Base-by-base conservation (phyloP, 2,329 filamentous ascomycete species). In the Penicillium janthinellum region DNA sequence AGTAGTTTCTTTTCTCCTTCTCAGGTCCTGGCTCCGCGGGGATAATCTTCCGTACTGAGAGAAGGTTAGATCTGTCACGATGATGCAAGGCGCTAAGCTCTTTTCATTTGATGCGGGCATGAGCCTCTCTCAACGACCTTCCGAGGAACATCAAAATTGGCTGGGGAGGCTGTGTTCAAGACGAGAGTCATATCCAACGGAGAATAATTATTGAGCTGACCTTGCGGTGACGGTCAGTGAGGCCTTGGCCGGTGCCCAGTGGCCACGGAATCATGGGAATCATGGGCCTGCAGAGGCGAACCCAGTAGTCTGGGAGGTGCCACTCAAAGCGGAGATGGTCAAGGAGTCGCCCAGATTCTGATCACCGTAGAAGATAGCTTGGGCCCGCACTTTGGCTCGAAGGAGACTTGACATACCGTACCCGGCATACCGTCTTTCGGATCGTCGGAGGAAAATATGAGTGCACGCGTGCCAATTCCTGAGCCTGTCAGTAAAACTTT, bases 291-390 rank as follows among this genome's bases (percentile, higher is more conserved):
- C 42, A 54, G 37, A 45, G 37, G 31, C 20, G n/a, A 59, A 52
- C 60, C 57, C 60, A 42, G 31, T 39, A 55, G 25, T 42, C 41
- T 58, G 57, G 60, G 45, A 28, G 38, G 54, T 25, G 35, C 60
- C 57, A 62, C 60, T 58, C 39, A 57, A 57, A 57, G 57, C 51
- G 58, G 58, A 62, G 58, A 60, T 58, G 22, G 22, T 22, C 22
- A 22, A 22, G 37, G 41, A 34, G 17, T 50, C 7, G 45, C 38
- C 38, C 54, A 45, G 14, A 20, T 58, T 45, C 59, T 39, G 31
- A 45, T 31, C 50, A 12, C n/a, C 38, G 37, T 44, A 56, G 14
- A 20, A 17, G 7, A 10, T 45, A 51, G 31, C 31, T 31, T 52
- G 37, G 47, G n/a, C 47, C 6, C 22, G 51, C 37, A 15, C 35